Evolutionary conservation across 371 early-diverging fungal genomes (phyloP).

Genomic region (Syncephalastrum sp.): DNA sequence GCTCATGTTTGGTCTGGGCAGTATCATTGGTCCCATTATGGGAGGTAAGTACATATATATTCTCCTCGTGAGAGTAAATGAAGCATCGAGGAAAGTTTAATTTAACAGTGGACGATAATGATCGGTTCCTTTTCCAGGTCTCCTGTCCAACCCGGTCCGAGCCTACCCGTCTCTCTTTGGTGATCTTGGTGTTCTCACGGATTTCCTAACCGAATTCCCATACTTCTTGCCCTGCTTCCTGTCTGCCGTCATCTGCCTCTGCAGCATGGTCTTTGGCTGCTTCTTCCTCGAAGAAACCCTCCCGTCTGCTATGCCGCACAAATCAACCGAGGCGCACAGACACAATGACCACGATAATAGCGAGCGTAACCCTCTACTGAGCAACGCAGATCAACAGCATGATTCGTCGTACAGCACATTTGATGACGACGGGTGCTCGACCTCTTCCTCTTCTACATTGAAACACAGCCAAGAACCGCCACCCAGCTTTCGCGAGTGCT

Average conservation of each 20-base stretch:
- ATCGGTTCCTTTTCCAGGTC: conserved; percentile 22
- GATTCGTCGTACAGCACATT: conserved; percentile 5
- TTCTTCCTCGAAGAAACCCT: conserved; percentile 78
- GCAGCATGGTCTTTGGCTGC: conserved; percentile 67
- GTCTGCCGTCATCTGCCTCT: conserved; percentile 57
- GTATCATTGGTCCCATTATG: conserved; percentile 69
- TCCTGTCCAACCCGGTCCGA: conserved; percentile 73
- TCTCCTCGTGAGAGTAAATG: neutral
- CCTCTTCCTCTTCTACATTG: conserved; percentile 9
- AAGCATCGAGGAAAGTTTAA: neutral
- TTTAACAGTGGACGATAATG: neutral
- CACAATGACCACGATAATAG: neutral
- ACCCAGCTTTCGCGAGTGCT: conserved; percentile 28
- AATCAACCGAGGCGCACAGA: neutral
- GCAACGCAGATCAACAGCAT: neutral
- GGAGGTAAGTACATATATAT: conserved; percentile 45
- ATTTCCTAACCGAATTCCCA: conserved; percentile 69
- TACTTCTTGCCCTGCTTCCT: conserved; percentile 87
- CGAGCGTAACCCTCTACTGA: conserved; percentile 1
- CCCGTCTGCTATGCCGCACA: neutral
- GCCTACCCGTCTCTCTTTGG: conserved; percentile 72
- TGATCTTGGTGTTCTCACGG: conserved; percentile 33
- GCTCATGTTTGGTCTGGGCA: conserved; percentile 56
- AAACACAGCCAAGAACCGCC: conserved; percentile 1
- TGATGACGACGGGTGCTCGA: neutral